Evolutionary conservation across 1,284 basidiomycete species (phyloP), one percentile per base, ranked within the genome.

Genomic region (Lignosus rhinocerotis): DNA sequence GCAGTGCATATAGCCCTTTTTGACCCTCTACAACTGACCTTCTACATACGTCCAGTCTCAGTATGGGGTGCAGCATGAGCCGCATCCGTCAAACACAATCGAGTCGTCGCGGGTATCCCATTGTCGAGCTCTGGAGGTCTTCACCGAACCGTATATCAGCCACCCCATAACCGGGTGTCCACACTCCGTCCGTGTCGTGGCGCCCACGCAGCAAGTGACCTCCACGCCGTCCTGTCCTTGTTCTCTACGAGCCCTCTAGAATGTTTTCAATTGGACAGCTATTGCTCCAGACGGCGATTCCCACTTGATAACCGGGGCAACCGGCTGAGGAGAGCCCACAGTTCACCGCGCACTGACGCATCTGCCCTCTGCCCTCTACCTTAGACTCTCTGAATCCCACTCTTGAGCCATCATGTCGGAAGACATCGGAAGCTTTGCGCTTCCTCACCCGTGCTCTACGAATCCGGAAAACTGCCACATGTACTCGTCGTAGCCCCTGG

Each of bases 251-350:
- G 55, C 44, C 63, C 49, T 38, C 36, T 58, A 32, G 62, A 60
- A 64, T 17, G 45, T 60, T 62, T 58, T 48, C 58, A 38, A 47
- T 48, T 42, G 42, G 39, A 50, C 43, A 36, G 50, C 36, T 48
- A 46, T 39, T 33, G 44, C 56, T 53, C 45, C 43, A 41, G 12
- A 52, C 66, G 66, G 63, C 61, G 66, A 67, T 65, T 56, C 51
- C 64, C 62, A 59, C 34, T 60, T 58, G 62, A 64, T 67, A 64
- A 60, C 58, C 63, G 58, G 59, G 52, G 52, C 51, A 41, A 43
- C 58, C 59, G 57, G 59, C 41, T 33, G 44, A 44, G 56, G 41
- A 59, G 55, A 52, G 42, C 55, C 43, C 52, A 55, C 59, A 47
- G 41, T 48, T 41, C 48, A n/a, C 44, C 43, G 44, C 48, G 41